phyloP scores from a whole-genome alignment of 768 basidiomycete genomes.

The Neoboletus magnificus region DNA sequence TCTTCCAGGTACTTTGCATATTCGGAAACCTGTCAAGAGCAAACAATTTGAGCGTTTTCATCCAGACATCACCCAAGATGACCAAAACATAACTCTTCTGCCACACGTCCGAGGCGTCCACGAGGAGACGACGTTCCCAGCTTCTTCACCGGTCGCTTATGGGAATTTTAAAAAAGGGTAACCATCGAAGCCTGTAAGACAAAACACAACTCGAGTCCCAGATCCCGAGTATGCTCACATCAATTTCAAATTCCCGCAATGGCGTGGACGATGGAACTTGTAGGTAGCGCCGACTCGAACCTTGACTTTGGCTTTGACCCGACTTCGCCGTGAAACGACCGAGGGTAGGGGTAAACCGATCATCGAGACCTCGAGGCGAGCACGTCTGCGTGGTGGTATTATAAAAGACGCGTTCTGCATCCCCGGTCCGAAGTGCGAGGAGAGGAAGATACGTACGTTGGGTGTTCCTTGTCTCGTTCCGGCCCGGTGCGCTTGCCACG shows the following conservation, averaged over 20 bases:
- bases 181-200: neutral
- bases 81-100: constrained; percentile 19
- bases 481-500: neutral
- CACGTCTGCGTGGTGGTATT: neutral
- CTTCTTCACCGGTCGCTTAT: neutral
- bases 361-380: neutral
- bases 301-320: neutral
- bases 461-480: neutral
- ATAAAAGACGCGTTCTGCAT: no score
- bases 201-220: neutral
- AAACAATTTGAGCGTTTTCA: neutral
- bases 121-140: constrained; percentile 9
- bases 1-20: neutral
- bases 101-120: constrained; percentile 12
- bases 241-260: constrained; percentile 10
- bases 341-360: neutral
- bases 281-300: constrained; percentile 9
- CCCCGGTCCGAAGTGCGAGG: no score
- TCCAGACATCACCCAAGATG: neutral
- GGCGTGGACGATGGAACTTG: constrained; percentile 14
- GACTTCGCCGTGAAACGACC: neutral
- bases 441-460: neutral
- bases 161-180: no score
- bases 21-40: constrained; percentile 9
- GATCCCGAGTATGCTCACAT: neutral